These are phyloP conservation scores for Agaricus blazei DNA, from an alignment of 768 basidiomycete species.

Conservation along the genomic window DNA sequence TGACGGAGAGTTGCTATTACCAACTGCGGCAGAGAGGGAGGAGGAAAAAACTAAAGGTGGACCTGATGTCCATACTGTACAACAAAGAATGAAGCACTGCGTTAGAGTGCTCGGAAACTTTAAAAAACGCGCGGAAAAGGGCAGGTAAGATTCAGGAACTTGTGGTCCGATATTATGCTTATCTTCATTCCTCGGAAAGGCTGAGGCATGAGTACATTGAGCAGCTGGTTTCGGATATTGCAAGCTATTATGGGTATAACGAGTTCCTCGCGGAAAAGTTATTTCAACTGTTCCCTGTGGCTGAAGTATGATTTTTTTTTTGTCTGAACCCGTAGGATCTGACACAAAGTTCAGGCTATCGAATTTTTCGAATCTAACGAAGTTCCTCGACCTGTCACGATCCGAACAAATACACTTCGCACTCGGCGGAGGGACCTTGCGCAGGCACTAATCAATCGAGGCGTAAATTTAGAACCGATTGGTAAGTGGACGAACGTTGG, in stretches of 20 bases:
- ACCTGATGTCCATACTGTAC: slow-evolving; percentile 70
- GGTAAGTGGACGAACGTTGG: slow-evolving; percentile 99
- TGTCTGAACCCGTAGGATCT: slow-evolving; percentile 1
- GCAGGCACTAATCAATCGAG: slow-evolving; percentile 89
- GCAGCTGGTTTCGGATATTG: slow-evolving; percentile 85
- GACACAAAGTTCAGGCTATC: slow-evolving; percentile 58
- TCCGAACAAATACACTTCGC: slow-evolving; percentile 94
- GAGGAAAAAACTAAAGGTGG: slow-evolving; percentile 65
- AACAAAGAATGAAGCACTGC: slow-evolving; percentile 75
- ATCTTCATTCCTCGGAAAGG: slow-evolving; percentile 32
- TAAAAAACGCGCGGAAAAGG: slow-evolving; percentile 58
- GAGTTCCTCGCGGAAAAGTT: slow-evolving; percentile 92
- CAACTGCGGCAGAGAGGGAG: slow-evolving; percentile 66
- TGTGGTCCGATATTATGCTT: slow-evolving; percentile 6
- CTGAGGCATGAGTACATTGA: slow-evolving; percentile 86
- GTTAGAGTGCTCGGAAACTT: slow-evolving; percentile 71
- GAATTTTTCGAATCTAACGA: slow-evolving; percentile 99
- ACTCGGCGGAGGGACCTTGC: slow-evolving; percentile 92
- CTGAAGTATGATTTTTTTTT: slow-evolving; percentile 59
- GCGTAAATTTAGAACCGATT: slow-evolving; percentile 96
- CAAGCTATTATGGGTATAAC: slow-evolving; percentile 97
- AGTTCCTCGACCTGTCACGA: slow-evolving; percentile 91
- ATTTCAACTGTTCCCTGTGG: slow-evolving; percentile 87
- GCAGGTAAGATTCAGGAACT: slow-evolving; percentile 45
- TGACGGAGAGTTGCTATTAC: slow-evolving; percentile 56